Evolutionary conservation across 2,329 filamentous ascomycete genomes (phyloP), one percentile per base, ranked within the genome.

Genomic region (Zymoseptoria crescenta): DNA sequence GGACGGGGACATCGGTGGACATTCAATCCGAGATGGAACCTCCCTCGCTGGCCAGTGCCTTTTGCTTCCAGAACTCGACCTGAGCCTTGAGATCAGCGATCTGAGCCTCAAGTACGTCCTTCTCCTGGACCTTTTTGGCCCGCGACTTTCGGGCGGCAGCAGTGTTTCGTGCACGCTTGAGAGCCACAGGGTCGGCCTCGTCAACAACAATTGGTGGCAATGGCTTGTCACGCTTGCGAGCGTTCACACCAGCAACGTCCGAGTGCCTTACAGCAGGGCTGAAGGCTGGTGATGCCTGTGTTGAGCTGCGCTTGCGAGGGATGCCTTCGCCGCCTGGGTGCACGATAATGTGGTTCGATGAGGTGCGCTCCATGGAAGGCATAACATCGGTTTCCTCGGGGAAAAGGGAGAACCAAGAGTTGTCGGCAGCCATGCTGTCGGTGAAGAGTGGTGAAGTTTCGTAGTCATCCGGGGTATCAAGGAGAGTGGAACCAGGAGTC

Each of bases 111-210:
- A 96, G 80, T 59, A 86, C 83, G 58, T 89, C 86, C 62, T 93
- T 80, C 67, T 87, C 83, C 72, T 87, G 81, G 59, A 89, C 85
- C 79, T 96, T 96, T 65, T 91, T 87, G 70, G 91, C 87, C 56
- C 93, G 87, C 60, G 91, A 96, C 78, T 96, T 96, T 66, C 93
- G 91, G 68, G 93, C 93, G 19, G 93, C 93, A 73, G 95, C 83
- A 8, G 91, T 96, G 74, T 96, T 97, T 66, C 91, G 88, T 55
- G 91, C 92, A 73, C 93, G 89, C 85, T 96, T 96, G 81, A 92
- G 83, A 20, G 90, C 91, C n/a, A 88, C 74, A 8, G 82, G 83
- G 69, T 96, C 92, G 49, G 68, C 77, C 0, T 86, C 83, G 67
- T 96, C 89, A 45, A 91, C 83, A 61, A 87, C 78, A 72, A 96